These are phyloP conservation scores for Suhomyces anneliseae DNA, from an alignment of 1,139 yeast genomes.

Conservation along the genomic window DNA sequence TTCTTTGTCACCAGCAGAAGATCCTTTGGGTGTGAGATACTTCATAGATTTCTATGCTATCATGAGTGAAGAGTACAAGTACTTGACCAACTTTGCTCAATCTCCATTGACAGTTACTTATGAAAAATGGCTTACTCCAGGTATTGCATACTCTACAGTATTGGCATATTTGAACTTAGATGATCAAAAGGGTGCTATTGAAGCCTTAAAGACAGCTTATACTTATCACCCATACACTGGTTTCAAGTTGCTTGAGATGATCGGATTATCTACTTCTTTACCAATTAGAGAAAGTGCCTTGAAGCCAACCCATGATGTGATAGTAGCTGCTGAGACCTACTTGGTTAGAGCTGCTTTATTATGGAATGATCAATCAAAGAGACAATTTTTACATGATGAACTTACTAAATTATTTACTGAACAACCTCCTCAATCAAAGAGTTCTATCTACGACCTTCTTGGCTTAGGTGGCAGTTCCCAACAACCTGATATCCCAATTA, in stretches of 20 bases:
- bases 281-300: slow-evolving; percentile 27
- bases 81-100: slow-evolving; percentile 53
- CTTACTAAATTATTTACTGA: slow-evolving; percentile 35
- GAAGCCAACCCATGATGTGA: slow-evolving; percentile 24
- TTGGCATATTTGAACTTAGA: slow-evolving; percentile 54
- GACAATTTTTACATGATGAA: slow-evolving; percentile 50
- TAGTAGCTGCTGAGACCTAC: slow-evolving; percentile 51
- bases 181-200: slow-evolving; percentile 44
- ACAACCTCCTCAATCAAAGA: slow-evolving; percentile 11
- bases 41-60: slow-evolving; percentile 80
- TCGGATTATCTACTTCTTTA: slow-evolving; percentile 28
- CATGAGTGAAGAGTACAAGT: slow-evolving; percentile 63
- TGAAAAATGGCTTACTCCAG: slow-evolving; percentile 70
- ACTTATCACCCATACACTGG: slow-evolving; percentile 61
- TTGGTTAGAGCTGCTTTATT: slow-evolving; percentile 48
- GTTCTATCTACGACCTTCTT: slow-evolving; percentile 20
- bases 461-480: slow-evolving; percentile 11
- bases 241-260: slow-evolving; percentile 44
- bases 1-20: slow-evolving; percentile 73
- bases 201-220: slow-evolving; percentile 51
- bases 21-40: slow-evolving; percentile 81
- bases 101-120: slow-evolving; percentile 61
- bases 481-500: slow-evolving; percentile 46
- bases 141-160: slow-evolving; percentile 65
- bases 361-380: slow-evolving; percentile 49